Conservation (phyloP, 129 eudicot species). For the Chrysanthemum makinoi region DNA sequence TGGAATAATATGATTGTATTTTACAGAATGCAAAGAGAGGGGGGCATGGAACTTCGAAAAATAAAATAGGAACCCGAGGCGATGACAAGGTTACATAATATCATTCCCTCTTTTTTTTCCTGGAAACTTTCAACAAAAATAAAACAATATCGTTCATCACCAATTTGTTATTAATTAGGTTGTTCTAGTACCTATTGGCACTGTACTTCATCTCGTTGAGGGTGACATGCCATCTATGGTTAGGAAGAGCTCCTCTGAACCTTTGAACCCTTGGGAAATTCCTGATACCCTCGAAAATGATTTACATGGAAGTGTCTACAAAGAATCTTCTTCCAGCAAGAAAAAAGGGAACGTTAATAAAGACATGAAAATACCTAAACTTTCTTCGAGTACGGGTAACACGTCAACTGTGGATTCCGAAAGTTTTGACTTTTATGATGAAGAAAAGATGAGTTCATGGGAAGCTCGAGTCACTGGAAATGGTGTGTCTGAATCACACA, state of each 20-base stretch:
- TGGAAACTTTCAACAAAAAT: background rate
- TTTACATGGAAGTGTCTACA: conserved; percentile 16
- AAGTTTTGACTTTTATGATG: conserved; percentile 21
- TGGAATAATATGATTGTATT: conserved; percentile 13
- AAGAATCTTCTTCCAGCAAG: conserved; percentile 8
- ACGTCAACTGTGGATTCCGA: conserved; percentile 23
- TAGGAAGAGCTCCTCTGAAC: conserved; percentile 42
- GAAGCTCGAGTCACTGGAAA: conserved; percentile 36
- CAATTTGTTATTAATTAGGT: conserved; percentile 48
- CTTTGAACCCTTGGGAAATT: conserved; percentile 82
- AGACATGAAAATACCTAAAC: conserved; percentile 21
- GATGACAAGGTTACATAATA: conserved; percentile 64
- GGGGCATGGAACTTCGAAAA: conserved; percentile 93
- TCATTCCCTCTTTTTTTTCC: conserved; percentile 3
- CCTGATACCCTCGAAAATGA: conserved; percentile 43
- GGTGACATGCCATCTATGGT: conserved; percentile 66
- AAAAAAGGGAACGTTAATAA: background rate
- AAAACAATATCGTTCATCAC: conserved; percentile 1
- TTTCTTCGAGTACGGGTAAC: conserved; percentile 23
- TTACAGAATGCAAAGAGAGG: conserved; percentile 83
- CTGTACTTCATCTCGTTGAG: conserved; percentile 80
- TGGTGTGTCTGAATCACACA: conserved; percentile 8
- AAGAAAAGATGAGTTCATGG: conserved; percentile 24
- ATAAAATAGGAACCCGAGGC: conserved; percentile 92
- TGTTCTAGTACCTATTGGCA: conserved; percentile 89